These are phyloP conservation scores for Penicillium sclerotiorum DNA, from an alignment of 2,329 filamentous ascomycete species.

Conservation along the genomic window DNA sequence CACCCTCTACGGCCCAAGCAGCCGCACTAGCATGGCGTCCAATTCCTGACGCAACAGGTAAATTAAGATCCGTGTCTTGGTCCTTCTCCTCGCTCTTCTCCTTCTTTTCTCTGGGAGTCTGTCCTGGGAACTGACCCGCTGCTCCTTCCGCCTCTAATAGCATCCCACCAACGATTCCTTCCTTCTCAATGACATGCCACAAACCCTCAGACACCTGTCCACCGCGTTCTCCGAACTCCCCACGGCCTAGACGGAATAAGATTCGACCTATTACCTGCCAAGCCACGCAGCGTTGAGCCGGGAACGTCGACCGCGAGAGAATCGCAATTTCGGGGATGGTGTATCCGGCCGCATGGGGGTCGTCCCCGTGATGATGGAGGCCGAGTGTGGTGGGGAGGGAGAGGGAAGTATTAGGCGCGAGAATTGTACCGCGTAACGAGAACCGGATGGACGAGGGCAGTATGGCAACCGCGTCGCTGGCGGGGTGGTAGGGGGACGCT, in stretches of 20 bases:
- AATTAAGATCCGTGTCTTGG: no score
- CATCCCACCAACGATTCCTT: conserved; percentile 74
- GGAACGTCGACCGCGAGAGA: conserved; percentile 76
- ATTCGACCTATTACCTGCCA: conserved; percentile 89
- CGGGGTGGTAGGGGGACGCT: conserved; percentile 80
- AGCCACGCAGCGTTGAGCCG: conserved; percentile 85
- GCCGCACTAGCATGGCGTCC: conserved; percentile 73
- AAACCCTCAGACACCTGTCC: conserved; percentile 71
- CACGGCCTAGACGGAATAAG: conserved; percentile 77
- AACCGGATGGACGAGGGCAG: conserved; percentile 76
- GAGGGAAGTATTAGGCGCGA: conserved; percentile 75
- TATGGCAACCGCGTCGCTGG: conserved; percentile 67
- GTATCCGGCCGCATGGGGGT: conserved; percentile 92
- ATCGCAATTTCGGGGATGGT: conserved; percentile 84
- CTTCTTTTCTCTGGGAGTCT: conserved; percentile 10
- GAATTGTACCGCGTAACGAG: conserved; percentile 77
- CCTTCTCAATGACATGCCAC: conserved; percentile 79
- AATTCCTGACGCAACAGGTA: conserved; percentile 30
- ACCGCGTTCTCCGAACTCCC: conserved; percentile 66
- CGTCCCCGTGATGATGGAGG: conserved; percentile 89
- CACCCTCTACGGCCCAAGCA: conserved; percentile 82
- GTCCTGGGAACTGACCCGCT: conserved; percentile 43
- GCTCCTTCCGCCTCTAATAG: conserved; percentile 71
- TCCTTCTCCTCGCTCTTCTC: not conserved
- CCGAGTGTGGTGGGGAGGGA: conserved; percentile 75